Evolutionary conservation across 192 early-diverging fungal genomes (phyloP), one percentile per base, ranked within the genome.

Genomic region (Gaertneriomyces semiglobifer): DNA sequence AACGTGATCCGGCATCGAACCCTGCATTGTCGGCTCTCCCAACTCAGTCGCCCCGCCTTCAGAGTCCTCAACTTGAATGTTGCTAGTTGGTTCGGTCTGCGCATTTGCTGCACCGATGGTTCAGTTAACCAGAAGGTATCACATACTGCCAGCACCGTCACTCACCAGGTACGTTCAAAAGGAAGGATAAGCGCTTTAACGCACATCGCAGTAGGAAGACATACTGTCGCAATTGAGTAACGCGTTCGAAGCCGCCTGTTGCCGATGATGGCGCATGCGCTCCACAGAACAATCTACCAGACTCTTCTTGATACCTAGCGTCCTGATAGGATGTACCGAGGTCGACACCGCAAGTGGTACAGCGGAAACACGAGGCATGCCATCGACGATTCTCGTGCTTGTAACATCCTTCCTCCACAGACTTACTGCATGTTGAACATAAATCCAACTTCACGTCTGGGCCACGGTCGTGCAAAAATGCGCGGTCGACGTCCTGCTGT

Each of bases 151-250:
- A 33, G 1, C 0, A 0, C 25, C 25, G 25, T 2, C 25, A 33
- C 25, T 63, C 51, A 81, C 73, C 62, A 59, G 70, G 63, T 47
- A 74, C 71, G 46, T 89, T 83, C 25, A 98, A 77, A 46, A 93
- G 71, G 25, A 81, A 83, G 66, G 91, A 94, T 25, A 98, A 79
- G 20, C 91, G 79, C 58, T 86, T 86, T 51, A 96, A 76, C 16
- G 90, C 90, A 18, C 91, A 88, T 7, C 87, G 83, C 74, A 98
- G 76, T 43, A 94, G 71, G 74, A 93, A 96, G 51, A 88, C 86
- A 75, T 95, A 96, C 79, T 97, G 92, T 65, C 93, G 83, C 47
- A 98, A 77, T 67, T 94, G 89, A 7, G 95, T 88, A 3, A 96
- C 85, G 70, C 84, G 75, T 65, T 85, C 81, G 63, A 93, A 87